These are phyloP conservation scores for Trichocomaceae sp. DNA, from an alignment of 2,329 filamentous ascomycete species.

Conservation along the genomic window DNA sequence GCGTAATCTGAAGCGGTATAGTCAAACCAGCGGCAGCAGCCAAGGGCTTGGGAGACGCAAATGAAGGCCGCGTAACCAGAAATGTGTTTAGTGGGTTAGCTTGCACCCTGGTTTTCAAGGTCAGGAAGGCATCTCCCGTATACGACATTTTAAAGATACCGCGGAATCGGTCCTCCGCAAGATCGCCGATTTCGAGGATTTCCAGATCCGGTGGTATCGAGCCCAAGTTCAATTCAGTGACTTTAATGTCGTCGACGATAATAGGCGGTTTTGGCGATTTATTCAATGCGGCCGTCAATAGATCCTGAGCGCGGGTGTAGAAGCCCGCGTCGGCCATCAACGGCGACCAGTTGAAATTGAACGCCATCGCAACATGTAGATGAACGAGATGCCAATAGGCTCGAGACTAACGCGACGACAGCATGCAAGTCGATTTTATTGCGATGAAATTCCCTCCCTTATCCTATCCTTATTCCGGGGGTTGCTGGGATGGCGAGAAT, in stretches of 20 bases:
- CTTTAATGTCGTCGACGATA: constrained; percentile 98
- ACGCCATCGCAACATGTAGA: constrained; percentile 62
- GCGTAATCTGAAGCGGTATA: constrained; percentile 92
- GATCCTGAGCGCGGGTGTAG: constrained; percentile 83
- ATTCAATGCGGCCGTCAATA: constrained; percentile 91
- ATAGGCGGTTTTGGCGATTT: constrained; percentile 97
- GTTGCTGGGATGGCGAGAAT: neutral
- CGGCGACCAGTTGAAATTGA: constrained; percentile 99
- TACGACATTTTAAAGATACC: constrained; percentile 99
- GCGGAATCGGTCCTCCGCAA: constrained; percentile 92
- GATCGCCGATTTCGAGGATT: constrained; percentile 93
- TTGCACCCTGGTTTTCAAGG: constrained; percentile 92
- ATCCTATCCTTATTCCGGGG: neutral
- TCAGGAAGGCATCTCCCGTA: constrained; percentile 88
- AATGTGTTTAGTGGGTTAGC: constrained; percentile 97
- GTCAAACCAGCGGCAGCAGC: constrained; percentile 88
- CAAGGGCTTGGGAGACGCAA: constrained; percentile 86
- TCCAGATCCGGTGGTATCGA: constrained; percentile 91
- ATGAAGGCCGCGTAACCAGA: constrained; percentile 80
- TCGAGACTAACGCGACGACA: constrained; percentile 6
- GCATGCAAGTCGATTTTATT: constrained; percentile 4
- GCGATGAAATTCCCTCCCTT: neutral
- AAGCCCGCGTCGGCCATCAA: constrained; percentile 90
- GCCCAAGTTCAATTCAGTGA: constrained; percentile 94
- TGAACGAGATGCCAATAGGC: constrained; percentile 12